Evolutionary conservation across 1,139 yeast species (phyloP), one percentile per base, ranked within the genome.

Genomic region (Hyphopichia wangnamkhiaoensis): DNA sequence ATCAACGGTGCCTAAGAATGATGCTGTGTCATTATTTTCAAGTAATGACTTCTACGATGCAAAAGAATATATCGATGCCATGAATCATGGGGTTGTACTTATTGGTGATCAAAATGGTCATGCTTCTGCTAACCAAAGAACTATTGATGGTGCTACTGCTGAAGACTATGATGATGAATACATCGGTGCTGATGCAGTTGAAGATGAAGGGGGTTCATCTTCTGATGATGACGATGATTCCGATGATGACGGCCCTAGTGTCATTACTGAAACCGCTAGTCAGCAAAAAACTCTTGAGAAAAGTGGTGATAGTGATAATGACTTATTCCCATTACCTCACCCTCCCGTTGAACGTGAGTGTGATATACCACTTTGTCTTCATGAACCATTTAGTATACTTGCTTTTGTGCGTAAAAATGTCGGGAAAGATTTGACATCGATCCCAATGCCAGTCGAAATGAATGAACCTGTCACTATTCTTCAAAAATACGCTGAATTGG

Each of bases 381-480:
- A 81, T 33, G 68, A 80, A 0, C 98, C 98, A 2, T 96, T 96
- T 4, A 84, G 94, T 46, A 64, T 93, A 29, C 68, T 91, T 38
- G 76, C 90, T 1, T 79, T 90, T 53, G 73, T 93, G 42, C 77
- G 96, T 40, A 90, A 91, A 57, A 90, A 89, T 52, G 95, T 91
- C 13, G 97, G 98, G 20, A 91, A 91, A 56, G 98, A 91, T 60
- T 61, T 91, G 46, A 76, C 93, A 0, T 77, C 93, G 1, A 79
- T 90, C 41, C 84, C 96, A 1, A 90, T 91, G 94, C 98, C 98
- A 1, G 96, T 93, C 4, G 84, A 94, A 2, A 78, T 90, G 46
- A 93, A 93, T 64, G 98, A 93, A 59, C 98, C 98, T 0, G 62
- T 91, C 14, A 80, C 95, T 0, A 80, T 86, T 26, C 67, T 93